Conservation (phyloP, 306 rosid species). For the Phaseolus lunatus region DNA sequence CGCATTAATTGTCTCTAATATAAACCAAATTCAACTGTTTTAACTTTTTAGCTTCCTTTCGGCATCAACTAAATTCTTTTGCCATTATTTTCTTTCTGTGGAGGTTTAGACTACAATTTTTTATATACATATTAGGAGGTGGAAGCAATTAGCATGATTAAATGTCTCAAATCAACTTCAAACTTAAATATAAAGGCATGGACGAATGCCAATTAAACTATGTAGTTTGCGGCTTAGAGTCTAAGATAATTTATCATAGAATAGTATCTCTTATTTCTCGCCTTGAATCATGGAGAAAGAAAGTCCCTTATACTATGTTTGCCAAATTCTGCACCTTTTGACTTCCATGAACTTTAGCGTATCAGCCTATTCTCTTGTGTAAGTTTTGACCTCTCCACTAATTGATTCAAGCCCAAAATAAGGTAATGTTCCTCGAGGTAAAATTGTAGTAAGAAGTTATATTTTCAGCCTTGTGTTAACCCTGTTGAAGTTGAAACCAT, state of each 20-base stretch:
- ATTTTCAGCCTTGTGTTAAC: constrained; percentile 27
- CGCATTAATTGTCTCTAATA: constrained; percentile 18
- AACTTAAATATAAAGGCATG: background rate
- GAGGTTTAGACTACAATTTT: background rate
- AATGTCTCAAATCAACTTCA: constrained; percentile 16
- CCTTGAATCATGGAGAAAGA: constrained; percentile 19
- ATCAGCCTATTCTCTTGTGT: background rate
- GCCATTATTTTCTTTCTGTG: background rate
- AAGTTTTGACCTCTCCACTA: constrained; percentile 5
- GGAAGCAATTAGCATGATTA: constrained; percentile 1
- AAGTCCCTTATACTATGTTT: constrained; percentile 20
- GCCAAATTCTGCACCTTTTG: constrained; percentile 30
- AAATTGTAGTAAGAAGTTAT: background rate
- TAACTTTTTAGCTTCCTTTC: constrained; percentile 33
- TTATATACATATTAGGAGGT: constrained; percentile 12
- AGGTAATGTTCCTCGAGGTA: constrained; percentile 9
- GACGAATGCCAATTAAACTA: background rate
- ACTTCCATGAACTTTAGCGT: constrained; percentile 25
- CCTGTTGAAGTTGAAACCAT: constrained; percentile 34
- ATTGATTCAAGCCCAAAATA: constrained; percentile 19
- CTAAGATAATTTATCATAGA: constrained; percentile 17
- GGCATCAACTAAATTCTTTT: constrained; percentile 26
- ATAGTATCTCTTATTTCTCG: background rate
- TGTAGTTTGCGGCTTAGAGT: constrained; percentile 1
- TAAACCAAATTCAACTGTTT: constrained; percentile 27